A percentile compares a stretch with the other conserved stretches of the same genome.
phyloP scores from a whole-genome alignment of 345 rosid genomes.

The Populus tremula region DNA sequence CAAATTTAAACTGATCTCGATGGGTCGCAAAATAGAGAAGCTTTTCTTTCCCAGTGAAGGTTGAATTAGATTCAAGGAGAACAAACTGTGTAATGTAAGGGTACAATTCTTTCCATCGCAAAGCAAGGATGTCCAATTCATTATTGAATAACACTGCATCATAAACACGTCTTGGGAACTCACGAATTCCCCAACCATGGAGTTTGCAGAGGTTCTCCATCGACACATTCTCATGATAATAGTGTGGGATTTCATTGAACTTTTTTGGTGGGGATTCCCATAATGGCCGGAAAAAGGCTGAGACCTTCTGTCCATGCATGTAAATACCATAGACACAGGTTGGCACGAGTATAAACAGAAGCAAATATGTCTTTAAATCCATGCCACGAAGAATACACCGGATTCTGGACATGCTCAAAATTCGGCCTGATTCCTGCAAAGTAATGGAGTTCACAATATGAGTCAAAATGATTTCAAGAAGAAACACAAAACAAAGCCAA shows the following conservation, averaged over 20 bases:
- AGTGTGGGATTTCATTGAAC: constrained; percentile 74
- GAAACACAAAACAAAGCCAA: neutral
- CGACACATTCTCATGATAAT: constrained; percentile 74
- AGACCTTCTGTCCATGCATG: constrained; percentile 74
- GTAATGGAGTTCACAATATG: neutral
- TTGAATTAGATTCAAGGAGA: constrained; percentile 76
- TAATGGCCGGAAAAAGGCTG: constrained; percentile 73
- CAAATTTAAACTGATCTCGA: constrained; percentile 61
- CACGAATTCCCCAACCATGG: constrained; percentile 85
- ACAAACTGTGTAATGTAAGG: constrained; percentile 76
- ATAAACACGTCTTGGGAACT: constrained; percentile 76
- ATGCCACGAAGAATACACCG: constrained; percentile 89
- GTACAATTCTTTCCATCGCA: constrained; percentile 79
- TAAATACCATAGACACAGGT: constrained; percentile 60
- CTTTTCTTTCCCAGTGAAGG: constrained; percentile 68
- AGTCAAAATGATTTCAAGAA: constrained; percentile 8
- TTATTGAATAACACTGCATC: constrained; percentile 83
- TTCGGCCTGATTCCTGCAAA: constrained; percentile 75
- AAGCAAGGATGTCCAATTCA: constrained; percentile 65
- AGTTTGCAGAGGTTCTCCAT: constrained; percentile 79
- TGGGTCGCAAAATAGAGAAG: constrained; percentile 55
- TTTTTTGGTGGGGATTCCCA: constrained; percentile 87
- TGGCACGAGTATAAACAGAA: constrained; percentile 66
- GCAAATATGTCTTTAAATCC: constrained; percentile 68
- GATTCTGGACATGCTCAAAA: constrained; percentile 76